Evolutionary conservation across 1,139 yeast species (phyloP), one percentile per base, ranked within the genome.

Genomic region (Protomyces arabidopsidicola): DNA sequence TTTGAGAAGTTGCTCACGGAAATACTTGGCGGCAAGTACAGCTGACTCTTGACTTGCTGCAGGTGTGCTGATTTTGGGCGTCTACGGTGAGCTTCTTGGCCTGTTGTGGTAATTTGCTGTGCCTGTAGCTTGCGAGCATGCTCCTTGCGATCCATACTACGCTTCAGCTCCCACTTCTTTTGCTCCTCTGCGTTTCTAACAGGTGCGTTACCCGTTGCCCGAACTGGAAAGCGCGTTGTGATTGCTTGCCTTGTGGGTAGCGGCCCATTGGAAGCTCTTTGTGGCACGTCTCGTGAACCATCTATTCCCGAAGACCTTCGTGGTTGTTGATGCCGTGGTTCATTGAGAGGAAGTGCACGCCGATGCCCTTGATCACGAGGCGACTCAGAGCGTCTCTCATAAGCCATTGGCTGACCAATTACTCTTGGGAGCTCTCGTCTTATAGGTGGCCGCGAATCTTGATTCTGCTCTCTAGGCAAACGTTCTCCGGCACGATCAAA

Each of bases 1-100:
- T 87, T 84, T 0, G 97, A 87, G 53, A 91, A 78, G 68, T 90
- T 88, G 2, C 90, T 80, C 1, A 90, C 87, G 0, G 91, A 82
- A 2, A 88, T 79, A 68, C 86, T 88, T 10, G 87, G 82, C 1
- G 97, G 96, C 27, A 65, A 31, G 45, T 51, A 36, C 16, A 58
- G 48, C 45, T 58, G 57, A 58, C 55, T 52, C 38, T 45, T 55
- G 31, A 60, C 63, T 16, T 53, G 53, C 35, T 60, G 58, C 10
- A 53, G 39, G 27, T 53, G 58, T 16, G 63, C 63, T 8, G 63
- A 45, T 35, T 53, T 60, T 14, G 53, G 24, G 18, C 27, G 50
- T 27, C 45, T 52, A 27, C 48, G 51, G 12, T 14, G 34, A 1
- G 20, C 14, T n/a, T 9, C 22, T 2, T n/a, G 39, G 8, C 27